Conservation (phyloP, 345 rosid genomes). For the Psidium friedrichsthalianum region DNA sequence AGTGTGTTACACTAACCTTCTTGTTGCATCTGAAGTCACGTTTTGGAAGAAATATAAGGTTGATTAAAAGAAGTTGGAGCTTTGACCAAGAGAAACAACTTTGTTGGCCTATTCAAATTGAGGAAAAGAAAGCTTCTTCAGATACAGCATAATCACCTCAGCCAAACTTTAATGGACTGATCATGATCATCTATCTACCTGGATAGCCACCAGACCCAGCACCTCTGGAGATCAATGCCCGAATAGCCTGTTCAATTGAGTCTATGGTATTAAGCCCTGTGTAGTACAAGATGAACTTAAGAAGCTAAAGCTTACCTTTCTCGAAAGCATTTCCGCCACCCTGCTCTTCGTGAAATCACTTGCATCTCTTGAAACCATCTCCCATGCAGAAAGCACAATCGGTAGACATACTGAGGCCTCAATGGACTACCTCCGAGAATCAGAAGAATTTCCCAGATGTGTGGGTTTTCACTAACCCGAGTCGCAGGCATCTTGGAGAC, state of each 20-base stretch:
- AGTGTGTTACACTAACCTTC: constrained; percentile 35
- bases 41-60: constrained; percentile 86
- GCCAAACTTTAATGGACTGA: neutral
- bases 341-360: constrained; percentile 43
- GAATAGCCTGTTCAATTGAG: constrained; percentile 38
- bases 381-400: constrained; percentile 34
- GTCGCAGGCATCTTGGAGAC: constrained; percentile 41
- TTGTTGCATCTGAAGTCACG: constrained; percentile 79
- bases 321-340: constrained; percentile 65
- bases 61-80: constrained; percentile 65
- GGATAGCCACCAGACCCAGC: constrained; percentile 74
- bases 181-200: constrained; percentile 31
- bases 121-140: neutral
- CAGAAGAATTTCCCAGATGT: constrained; percentile 40
- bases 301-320: constrained; percentile 38
- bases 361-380: constrained; percentile 8
- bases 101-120: constrained; percentile 43
- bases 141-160: neutral
- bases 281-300: neutral
- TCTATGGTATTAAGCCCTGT: neutral
- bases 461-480: constrained; percentile 30
- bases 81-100: constrained; percentile 67
- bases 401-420: constrained; percentile 66
- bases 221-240: constrained; percentile 63
- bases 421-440: constrained; percentile 63